Evolutionary conservation across 495 filamentous ascomycete genomes (phyloP).

Genomic region (Venustampulla echinocandica): DNA sequence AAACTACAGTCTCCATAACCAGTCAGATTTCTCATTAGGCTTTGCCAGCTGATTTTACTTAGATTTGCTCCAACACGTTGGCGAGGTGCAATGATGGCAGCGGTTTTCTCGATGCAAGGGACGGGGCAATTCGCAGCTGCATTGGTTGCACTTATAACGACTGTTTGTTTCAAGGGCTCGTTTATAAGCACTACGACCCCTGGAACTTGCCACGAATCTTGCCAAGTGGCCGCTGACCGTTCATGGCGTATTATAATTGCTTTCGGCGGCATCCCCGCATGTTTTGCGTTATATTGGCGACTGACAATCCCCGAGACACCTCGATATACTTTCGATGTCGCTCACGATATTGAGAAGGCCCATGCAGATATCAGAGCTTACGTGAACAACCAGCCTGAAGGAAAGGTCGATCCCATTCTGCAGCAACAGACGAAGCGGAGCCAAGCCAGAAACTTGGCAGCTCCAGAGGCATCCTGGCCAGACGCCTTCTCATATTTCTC

Average conservation of each 20-base stretch:
- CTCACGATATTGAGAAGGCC: slow-evolving; percentile 61
- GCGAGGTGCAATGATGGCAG: slow-evolving; percentile 82
- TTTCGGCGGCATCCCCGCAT: slow-evolving; percentile 67
- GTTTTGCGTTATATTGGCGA: slow-evolving; percentile 72
- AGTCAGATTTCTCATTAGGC: not conserved
- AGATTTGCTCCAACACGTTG: slow-evolving; percentile 77
- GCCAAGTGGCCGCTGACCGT: slow-evolving; percentile 64
- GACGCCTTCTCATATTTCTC: slow-evolving; percentile 58
- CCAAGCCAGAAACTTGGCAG: slow-evolving; percentile 24
- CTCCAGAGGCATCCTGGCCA: slow-evolving; percentile 55
- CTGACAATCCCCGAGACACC: slow-evolving; percentile 76
- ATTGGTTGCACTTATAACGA: slow-evolving; percentile 62
- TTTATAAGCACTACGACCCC: slow-evolving; percentile 39
- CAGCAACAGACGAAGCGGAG: not conserved
- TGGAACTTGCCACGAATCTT: slow-evolving; percentile 47
- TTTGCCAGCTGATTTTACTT: not conserved
- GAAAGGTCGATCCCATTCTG: slow-evolving; percentile 22
- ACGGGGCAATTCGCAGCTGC: slow-evolving; percentile 57
- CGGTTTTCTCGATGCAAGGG: slow-evolving; percentile 83
- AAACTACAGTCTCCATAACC: not conserved
- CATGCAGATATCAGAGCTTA: slow-evolving; percentile 60
- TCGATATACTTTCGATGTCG: slow-evolving; percentile 77
- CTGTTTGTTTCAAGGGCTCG: slow-evolving; percentile 57
- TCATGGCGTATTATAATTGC: slow-evolving; percentile 79
- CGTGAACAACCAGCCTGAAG: slow-evolving; percentile 46